phyloP scores from a whole-genome alignment of 495 filamentous ascomycete species.

The Aspergillus incahuasiensis region DNA sequence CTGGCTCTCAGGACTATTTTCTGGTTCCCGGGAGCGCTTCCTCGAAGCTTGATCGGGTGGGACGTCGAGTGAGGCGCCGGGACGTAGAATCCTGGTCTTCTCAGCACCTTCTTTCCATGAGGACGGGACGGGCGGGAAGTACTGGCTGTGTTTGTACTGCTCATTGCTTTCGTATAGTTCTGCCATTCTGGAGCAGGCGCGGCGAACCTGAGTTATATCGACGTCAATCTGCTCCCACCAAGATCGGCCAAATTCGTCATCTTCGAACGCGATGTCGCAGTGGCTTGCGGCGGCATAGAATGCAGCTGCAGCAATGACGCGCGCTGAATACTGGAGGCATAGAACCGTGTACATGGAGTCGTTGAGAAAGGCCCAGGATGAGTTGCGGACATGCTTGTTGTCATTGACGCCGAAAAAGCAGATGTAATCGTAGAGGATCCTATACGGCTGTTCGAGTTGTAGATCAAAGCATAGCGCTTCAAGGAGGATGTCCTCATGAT shows the following conservation, averaged over 20 bases:
- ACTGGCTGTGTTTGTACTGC: conserved; percentile 39
- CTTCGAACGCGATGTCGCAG: conserved; percentile 63
- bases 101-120: conserved; percentile 27
- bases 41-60: conserved; percentile 24
- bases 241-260: conserved; percentile 64
- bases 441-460: conserved; percentile 78
- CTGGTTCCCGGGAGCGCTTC: conserved; percentile 44
- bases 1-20: conserved; percentile 19
- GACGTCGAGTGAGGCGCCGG: conserved; percentile 24
- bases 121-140: conserved; percentile 36
- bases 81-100: conserved; percentile 27
- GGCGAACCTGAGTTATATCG: conserved; percentile 54
- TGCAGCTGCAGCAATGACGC: conserved; percentile 76
- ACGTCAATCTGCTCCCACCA: conserved; percentile 82
- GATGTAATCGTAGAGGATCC: conserved; percentile 72
- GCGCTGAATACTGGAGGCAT: conserved; percentile 73
- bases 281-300: conserved; percentile 79
- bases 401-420: conserved; percentile 63
- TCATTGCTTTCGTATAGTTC: conserved; percentile 71
- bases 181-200: conserved; percentile 66
- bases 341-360: conserved; percentile 79
- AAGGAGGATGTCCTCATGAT: conserved; percentile 84
- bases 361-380: conserved; percentile 88
- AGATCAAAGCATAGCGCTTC: conserved; percentile 94
- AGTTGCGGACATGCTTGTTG: conserved; percentile 71